Conservation (phyloP, 2,329 filamentous ascomycete species). For the Pseudogymnoascus sp. region DNA sequence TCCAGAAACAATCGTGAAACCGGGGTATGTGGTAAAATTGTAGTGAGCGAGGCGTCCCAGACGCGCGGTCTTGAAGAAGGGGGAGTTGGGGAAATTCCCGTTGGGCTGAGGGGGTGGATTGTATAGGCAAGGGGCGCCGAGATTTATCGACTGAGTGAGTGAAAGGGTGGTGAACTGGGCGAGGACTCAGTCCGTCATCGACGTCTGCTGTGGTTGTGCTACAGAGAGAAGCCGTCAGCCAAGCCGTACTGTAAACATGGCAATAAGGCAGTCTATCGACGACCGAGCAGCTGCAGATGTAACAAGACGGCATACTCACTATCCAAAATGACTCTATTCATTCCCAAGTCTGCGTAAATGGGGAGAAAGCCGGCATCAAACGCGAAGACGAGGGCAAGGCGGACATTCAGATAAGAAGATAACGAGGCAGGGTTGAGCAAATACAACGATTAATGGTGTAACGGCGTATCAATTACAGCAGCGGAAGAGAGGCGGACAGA, state of each 20-base stretch:
- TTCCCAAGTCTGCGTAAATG: background rate
- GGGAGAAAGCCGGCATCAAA: background rate
- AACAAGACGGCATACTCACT: conserved; percentile 3
- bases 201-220: conserved; percentile 3
- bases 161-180: background rate
- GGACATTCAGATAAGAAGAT: conserved; percentile 6
- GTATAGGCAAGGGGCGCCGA: background rate
- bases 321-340: background rate
- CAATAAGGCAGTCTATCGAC: background rate
- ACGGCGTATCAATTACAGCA: conserved; percentile 2
- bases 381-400: background rate
- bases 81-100: background rate
- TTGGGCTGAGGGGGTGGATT: background rate
- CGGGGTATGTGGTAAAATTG: conserved; percentile 6
- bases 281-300: background rate
- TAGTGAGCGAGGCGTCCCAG: conserved; percentile 5
- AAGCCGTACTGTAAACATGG: background rate
- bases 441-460: conserved; percentile 6
- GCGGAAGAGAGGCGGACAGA: background rate
- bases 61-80: conserved; percentile 5
- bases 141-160: background rate
- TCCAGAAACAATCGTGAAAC: conserved; percentile 7
- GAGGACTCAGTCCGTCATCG: background rate
- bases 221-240: conserved; percentile 1
- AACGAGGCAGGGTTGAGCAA: background rate